A percentile compares a stretch with the other conserved stretches of the same genome.
Evolutionary conservation across 306 rosid genomes (phyloP).

Genomic region (Trichosanthes cucumerina): DNA sequence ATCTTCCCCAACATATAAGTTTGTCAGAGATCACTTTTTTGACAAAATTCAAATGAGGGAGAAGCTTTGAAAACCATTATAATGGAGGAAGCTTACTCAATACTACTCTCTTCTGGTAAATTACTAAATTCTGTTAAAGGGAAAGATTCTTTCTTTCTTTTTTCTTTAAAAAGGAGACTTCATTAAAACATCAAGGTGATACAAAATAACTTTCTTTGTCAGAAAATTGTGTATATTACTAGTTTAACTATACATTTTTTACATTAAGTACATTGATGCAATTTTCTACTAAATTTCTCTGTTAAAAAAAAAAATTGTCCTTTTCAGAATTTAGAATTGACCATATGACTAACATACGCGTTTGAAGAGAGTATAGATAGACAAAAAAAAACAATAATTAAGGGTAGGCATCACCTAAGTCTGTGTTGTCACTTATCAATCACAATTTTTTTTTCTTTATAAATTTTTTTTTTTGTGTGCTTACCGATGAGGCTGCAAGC

Average conservation of each 20-base stretch:
- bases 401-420: no score
- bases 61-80: not conserved
- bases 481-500: no score
- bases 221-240: no score
- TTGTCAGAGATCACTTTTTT: not conserved
- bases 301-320: not conserved
- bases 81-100: not conserved
- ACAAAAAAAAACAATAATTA: no score
- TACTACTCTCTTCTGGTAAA: not conserved
- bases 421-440: no score
- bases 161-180: not conserved
- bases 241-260: not conserved
- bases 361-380: no score
- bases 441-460: no score
- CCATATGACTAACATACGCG: no score
- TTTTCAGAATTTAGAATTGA: not conserved
- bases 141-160: no score
- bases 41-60: not conserved
- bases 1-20: not conserved
- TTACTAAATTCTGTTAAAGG: not conserved
- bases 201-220: not conserved
- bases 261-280: not conserved
- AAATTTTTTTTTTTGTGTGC: no score
- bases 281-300: not conserved
- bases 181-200: not conserved